phyloP scores from a whole-genome alignment of 208 protist genomes.

The Trypanosoma rangeli region DNA sequence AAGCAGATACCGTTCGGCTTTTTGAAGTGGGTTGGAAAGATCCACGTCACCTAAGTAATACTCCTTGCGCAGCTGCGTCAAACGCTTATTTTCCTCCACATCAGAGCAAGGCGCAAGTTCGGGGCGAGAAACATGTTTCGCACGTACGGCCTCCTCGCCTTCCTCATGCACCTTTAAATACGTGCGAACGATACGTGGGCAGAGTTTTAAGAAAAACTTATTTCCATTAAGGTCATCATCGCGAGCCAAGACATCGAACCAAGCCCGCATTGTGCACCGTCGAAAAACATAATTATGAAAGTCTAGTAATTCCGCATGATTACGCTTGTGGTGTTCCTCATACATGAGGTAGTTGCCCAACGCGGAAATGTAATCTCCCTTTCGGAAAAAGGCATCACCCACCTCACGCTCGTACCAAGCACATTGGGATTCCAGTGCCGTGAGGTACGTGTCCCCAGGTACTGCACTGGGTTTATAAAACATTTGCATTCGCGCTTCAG shows the following conservation, averaged over 20 bases:
- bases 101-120: slow-evolving; percentile 36
- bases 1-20: slow-evolving; percentile 74
- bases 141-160: slow-evolving; percentile 69
- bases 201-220: slow-evolving; percentile 79
- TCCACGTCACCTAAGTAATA: slow-evolving; percentile 70
- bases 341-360: slow-evolving; percentile 92
- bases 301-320: slow-evolving; percentile 95
- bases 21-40: slow-evolving; percentile 64
- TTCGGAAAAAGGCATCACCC: slow-evolving; percentile 82
- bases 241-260: slow-evolving; percentile 90
- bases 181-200: slow-evolving; percentile 65
- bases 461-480: slow-evolving; percentile 82
- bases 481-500: slow-evolving; percentile 83
- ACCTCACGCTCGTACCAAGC: slow-evolving; percentile 96
- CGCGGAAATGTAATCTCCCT: slow-evolving; percentile 84
- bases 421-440: slow-evolving; percentile 94
- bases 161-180: slow-evolving; percentile 78
- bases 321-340: slow-evolving; percentile 92
- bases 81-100: slow-evolving; percentile 66
- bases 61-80: slow-evolving; percentile 52
- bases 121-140: slow-evolving; percentile 65
- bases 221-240: slow-evolving; percentile 73
- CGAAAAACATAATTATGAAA: slow-evolving; percentile 98
- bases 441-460: slow-evolving; percentile 69
- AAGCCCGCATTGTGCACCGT: slow-evolving; percentile 94